These are phyloP conservation scores for Cokeromyces recurvatus DNA, from an alignment of 371 early-diverging fungal species.

Conservation along the genomic window DNA sequence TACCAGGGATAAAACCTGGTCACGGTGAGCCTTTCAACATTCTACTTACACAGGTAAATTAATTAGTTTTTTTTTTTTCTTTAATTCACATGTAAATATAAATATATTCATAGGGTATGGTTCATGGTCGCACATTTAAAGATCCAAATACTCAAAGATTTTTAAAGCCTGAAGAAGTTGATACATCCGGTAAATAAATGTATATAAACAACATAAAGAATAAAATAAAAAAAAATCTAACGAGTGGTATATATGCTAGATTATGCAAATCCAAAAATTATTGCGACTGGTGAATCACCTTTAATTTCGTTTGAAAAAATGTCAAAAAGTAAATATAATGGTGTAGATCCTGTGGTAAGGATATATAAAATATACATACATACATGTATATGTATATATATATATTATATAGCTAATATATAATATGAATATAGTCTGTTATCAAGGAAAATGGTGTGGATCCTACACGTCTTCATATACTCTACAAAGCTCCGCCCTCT, in stretches of 20 bases:
- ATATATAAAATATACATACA: background rate
- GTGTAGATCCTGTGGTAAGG: slow-evolving; percentile 79
- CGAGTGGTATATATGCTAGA: slow-evolving; percentile 20
- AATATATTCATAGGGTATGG: slow-evolving; percentile 79
- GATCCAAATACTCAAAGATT: slow-evolving; percentile 77
- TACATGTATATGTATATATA: no score
- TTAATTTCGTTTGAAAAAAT: slow-evolving; percentile 84
- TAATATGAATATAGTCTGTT: slow-evolving; percentile 37
- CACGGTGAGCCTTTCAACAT: slow-evolving; percentile 83
- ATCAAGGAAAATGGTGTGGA: slow-evolving; percentile 77
- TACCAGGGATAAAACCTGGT: slow-evolving; percentile 35
- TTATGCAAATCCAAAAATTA: slow-evolving; percentile 51
- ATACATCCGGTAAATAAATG: slow-evolving; percentile 37
- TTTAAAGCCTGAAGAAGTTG: slow-evolving; percentile 75
- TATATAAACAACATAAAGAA: background rate
- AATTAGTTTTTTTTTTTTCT: no score
- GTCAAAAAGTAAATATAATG: slow-evolving; percentile 95
- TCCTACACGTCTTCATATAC: slow-evolving; percentile 81
- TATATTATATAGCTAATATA: background rate
- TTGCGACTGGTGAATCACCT: slow-evolving; percentile 59
- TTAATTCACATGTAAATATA: no score
- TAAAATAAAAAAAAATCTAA: background rate
- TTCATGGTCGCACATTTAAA: slow-evolving; percentile 82
- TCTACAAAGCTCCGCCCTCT: slow-evolving; percentile 86
- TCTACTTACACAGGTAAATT: slow-evolving; percentile 72